Evolutionary conservation across 2,329 filamentous ascomycete species (phyloP), one percentile per base, ranked within the genome.

Genomic region (Metarhizium humberi): DNA sequence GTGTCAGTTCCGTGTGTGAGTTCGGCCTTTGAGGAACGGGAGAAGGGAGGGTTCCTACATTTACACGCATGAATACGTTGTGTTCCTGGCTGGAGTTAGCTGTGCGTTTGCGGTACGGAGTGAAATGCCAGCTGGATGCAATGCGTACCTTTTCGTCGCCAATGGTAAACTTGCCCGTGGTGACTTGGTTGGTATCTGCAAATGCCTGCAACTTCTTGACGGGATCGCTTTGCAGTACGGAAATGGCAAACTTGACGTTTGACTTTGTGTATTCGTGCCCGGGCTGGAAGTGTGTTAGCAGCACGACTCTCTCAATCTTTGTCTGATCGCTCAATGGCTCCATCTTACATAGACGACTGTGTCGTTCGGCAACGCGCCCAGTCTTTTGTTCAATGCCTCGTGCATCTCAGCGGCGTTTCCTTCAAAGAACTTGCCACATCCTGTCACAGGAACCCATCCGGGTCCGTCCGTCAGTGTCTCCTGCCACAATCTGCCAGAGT

Each of bases 201-300:
- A 90, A 96, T 0, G 79, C 77, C 61, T 88, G 77, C 36, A 99
- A 78, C 63, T 85, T 87, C 76, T 88, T 85, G 59, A 96, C 83
- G 0, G 88, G 78, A 51, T 88, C 85, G 46, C 81, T 87, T 64
- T 89, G 84, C 55, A 87, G 75, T 16, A 97, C 87, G 2, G 86
- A 87, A 57, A 87, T 74, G 50, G 84, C 86, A 67, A 99, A 99
- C 69, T 90, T 90, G 65, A 94, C 90, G 66, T 99, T 99, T 52
- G 87, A 81, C 72, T 94, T 96, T n/a, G 94, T 99, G 74, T 99
- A 99, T 71, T 97, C 94, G 66, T 99, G 94, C 4, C 94, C 94
- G 18, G 92, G 92, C 86, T 92, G 58, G 25, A 13, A 5, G 42
- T 11, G 7, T 7, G 55, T 6, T 16, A 11, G 56, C 29, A 55